These are phyloP conservation scores for Aspergillus affinis DNA, from an alignment of 495 filamentous ascomycete genomes.

Conservation along the genomic window DNA sequence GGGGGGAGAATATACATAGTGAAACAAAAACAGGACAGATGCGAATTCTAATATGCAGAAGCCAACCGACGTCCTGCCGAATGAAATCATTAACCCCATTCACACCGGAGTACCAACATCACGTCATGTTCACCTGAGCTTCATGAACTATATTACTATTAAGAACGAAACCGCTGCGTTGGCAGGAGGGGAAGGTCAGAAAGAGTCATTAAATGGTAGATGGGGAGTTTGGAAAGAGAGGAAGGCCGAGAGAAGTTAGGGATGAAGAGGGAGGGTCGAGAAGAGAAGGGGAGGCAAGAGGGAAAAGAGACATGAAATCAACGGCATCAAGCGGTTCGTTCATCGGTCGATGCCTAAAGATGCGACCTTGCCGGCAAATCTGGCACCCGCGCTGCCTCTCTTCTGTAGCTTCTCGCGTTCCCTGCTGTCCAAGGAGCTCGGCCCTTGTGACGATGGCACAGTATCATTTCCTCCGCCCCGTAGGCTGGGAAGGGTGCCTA, in stretches of 20 bases:
- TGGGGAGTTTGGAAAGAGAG: not conserved
- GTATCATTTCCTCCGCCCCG: conserved; percentile 31
- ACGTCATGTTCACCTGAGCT: conserved; percentile 15
- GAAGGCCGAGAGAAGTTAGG: not conserved
- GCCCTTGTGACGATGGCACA: conserved; percentile 27
- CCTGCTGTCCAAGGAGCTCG: conserved; percentile 35
- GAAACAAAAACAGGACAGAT: conserved; percentile 3
- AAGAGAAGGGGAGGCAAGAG: conserved; percentile 13
- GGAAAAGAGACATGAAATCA: not conserved
- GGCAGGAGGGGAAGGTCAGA: not conserved
- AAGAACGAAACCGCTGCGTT: not conserved
- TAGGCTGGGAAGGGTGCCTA: conserved; percentile 49
- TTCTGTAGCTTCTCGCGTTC: conserved; percentile 54
- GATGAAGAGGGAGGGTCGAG: conserved; percentile 3
- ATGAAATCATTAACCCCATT: conserved; percentile 5
- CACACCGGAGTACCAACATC: conserved; percentile 11
- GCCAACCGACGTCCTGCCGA: not conserved
- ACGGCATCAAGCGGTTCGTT: not conserved
- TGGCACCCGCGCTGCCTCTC: conserved; percentile 48
- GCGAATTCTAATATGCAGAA: not conserved
- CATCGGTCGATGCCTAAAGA: conserved; percentile 47
- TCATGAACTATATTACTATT: conserved; percentile 24
- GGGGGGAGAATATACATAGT: conserved; percentile 7
- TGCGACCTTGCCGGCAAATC: conserved; percentile 50
- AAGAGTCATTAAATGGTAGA: not conserved